Evolutionary conservation across 805 yeast genomes (phyloP).

Genomic region (Myxozyma geophila): DNA sequence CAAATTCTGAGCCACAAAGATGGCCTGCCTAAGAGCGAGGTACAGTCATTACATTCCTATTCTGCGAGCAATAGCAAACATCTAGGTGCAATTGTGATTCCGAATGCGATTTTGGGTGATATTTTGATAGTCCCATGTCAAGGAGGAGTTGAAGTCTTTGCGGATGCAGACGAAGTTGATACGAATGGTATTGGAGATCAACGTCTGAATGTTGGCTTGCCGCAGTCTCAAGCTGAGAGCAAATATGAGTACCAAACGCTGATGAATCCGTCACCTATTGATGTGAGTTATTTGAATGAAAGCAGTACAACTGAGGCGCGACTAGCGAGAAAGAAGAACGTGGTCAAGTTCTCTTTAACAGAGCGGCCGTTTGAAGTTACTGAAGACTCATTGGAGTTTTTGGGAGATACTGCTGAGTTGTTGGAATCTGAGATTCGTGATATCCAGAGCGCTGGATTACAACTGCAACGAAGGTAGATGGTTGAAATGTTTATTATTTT

Average conservation of each 20-base stretch:
- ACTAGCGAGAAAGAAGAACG: constrained; percentile 10
- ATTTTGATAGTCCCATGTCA: constrained; percentile 5
- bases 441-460: constrained; percentile 47
- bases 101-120: constrained; percentile 21
- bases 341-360: constrained; percentile 27
- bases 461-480: constrained; percentile 43
- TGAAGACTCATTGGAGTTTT: constrained; percentile 38
- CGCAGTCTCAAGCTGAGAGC: background rate
- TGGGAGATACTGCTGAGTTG: constrained; percentile 37
- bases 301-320: constrained; percentile 10
- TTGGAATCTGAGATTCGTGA: constrained; percentile 39
- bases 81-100: constrained; percentile 19
- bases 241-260: constrained; percentile 12
- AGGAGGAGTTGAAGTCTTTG: constrained; percentile 13
- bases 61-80: background rate
- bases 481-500: background rate
- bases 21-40: constrained; percentile 8
- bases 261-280: constrained; percentile 26
- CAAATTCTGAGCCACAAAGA: background rate
- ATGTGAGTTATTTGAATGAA: constrained; percentile 1
- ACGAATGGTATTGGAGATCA: background rate
- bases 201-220: background rate
- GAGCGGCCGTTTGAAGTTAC: constrained; percentile 37
- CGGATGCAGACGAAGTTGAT: background rate
- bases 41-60: background rate